Conservation (phyloP, 2,329 filamentous ascomycete genomes). For the Erysiphe pisi region DNA sequence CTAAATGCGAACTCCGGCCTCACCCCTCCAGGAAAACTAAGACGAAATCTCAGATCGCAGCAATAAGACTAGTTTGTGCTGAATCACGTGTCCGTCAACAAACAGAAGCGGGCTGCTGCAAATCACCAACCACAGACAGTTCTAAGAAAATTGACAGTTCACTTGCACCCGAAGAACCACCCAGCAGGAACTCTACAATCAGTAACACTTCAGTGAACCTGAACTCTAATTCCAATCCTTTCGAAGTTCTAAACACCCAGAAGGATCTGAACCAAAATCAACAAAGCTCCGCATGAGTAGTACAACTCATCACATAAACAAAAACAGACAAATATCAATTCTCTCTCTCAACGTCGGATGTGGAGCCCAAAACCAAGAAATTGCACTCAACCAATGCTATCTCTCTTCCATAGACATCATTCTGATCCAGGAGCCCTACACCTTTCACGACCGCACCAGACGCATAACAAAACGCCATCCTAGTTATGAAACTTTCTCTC, state of each 20-base stretch:
- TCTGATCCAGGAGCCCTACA: neutral
- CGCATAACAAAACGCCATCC: neutral
- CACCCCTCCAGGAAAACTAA: neutral
- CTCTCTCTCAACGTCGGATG: neutral
- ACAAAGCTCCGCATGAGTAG: neutral
- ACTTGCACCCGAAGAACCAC: neutral
- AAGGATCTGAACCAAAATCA: neutral
- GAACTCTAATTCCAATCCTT: neutral
- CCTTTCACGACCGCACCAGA: neutral
- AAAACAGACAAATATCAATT: neutral
- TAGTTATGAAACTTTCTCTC: conserved; percentile 1
- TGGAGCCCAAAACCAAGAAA: neutral
- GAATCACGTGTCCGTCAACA: neutral
- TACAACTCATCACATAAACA: neutral
- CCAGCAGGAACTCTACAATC: neutral
- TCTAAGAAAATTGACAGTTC: neutral
- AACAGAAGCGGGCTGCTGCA: neutral
- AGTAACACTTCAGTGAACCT: neutral
- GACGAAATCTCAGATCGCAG: neutral
- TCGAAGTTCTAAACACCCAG: neutral
- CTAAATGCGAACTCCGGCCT: neutral
- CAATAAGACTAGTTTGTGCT: neutral
- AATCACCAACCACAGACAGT: neutral
- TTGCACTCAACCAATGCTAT: neutral
- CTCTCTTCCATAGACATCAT: neutral